phyloP scores from a whole-genome alignment of 208 protist species.

The Balamuthia mandrillaris region DNA sequence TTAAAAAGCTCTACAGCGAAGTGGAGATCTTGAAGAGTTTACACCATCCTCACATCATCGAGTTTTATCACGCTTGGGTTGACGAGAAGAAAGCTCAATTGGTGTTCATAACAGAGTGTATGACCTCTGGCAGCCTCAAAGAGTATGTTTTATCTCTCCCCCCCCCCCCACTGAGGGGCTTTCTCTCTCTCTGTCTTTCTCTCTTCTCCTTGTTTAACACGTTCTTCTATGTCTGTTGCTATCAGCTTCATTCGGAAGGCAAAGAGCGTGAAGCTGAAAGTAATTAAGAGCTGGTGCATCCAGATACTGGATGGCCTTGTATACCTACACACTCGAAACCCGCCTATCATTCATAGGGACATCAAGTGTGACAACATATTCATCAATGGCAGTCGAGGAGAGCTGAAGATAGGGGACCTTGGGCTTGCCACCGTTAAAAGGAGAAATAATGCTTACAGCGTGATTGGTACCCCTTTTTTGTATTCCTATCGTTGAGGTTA shows the following conservation, averaged over 20 bases:
- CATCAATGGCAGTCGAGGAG: conserved; percentile 72
- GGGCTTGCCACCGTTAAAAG: conserved; percentile 54
- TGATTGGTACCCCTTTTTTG: conserved; percentile 32
- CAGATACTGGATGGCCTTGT: conserved; percentile 73
- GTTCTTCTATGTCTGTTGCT: no score
- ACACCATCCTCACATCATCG: conserved; percentile 77
- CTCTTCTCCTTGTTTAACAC: no score
- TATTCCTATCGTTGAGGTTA: not conserved
- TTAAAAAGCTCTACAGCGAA: conserved; percentile 62
- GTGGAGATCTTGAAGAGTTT: conserved; percentile 72
- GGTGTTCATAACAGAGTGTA: conserved; percentile 83
- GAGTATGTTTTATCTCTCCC: no score
- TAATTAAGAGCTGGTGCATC: conserved; percentile 70
- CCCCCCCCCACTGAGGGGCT: no score
- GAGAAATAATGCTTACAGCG: conserved; percentile 26
- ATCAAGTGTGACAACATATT: conserved; percentile 59
- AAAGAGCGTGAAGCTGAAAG: conserved; percentile 61
- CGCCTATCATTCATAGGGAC: not conserved
- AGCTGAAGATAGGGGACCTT: conserved; percentile 81
- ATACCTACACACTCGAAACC: conserved; percentile 75
- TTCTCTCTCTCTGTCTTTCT: no score
- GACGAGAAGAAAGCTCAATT: conserved; percentile 39
- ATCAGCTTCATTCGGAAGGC: no score
- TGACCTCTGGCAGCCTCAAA: conserved; percentile 76
- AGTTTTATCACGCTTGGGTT: conserved; percentile 74